These are phyloP conservation scores for Chrysoporthe puriensis DNA, from an alignment of 2,329 filamentous ascomycete species.

Conservation along the genomic window DNA sequence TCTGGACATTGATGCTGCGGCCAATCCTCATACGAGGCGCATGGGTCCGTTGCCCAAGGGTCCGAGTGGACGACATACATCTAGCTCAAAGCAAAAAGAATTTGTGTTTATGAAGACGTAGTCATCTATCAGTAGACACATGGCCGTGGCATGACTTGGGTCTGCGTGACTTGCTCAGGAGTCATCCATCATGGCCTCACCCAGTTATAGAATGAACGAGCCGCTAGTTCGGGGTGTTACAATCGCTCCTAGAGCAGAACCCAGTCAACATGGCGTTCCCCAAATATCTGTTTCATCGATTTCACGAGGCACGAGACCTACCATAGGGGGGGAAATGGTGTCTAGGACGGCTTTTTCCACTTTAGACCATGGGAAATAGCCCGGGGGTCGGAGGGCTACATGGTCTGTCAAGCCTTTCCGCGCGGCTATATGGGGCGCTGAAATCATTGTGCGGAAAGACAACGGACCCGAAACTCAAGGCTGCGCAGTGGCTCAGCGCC, in stretches of 20 bases:
- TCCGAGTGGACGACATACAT: not conserved
- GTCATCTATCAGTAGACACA: not conserved
- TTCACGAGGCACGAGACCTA: not conserved
- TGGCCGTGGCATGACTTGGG: not conserved
- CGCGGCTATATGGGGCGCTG: not conserved
- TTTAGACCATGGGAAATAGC: not conserved
- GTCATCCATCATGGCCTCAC: not conserved
- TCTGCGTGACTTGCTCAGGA: not conserved
- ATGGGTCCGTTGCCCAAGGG: not conserved
- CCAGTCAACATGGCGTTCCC: not conserved
- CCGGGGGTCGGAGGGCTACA: too few relatives aligned
- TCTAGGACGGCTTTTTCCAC: not conserved
- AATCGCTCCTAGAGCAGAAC: not conserved
- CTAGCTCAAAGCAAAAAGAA: not conserved
- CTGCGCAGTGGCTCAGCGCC: not conserved
- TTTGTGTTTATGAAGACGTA: not conserved
- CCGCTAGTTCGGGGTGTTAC: not conserved
- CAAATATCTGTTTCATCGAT: not conserved
- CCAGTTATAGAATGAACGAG: not conserved
- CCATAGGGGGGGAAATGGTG: not conserved
- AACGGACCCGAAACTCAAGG: slow-evolving; percentile 1
- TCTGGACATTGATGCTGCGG: not conserved
- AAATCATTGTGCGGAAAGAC: not conserved
- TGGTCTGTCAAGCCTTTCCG: not conserved
- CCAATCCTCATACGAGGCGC: not conserved